Conservation (phyloP, 768 basidiomycete genomes). For the Kwoniella mangroviensis region DNA sequence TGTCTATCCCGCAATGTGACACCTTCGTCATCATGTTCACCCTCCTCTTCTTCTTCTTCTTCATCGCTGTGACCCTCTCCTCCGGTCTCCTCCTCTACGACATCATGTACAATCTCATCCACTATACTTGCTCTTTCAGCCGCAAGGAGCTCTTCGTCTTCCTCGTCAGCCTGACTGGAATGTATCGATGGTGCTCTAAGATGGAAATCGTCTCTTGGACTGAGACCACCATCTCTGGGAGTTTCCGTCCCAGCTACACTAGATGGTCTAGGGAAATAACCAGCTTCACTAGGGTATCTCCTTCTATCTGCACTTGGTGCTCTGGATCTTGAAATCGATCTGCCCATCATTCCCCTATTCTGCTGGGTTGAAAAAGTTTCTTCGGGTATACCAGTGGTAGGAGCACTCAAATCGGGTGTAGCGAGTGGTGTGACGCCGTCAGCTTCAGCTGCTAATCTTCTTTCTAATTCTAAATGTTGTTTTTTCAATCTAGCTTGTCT, state of each 20-base stretch:
- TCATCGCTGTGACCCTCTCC: constrained; percentile 30
- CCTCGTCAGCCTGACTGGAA: constrained; percentile 53
- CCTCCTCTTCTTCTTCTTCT: constrained; percentile 47
- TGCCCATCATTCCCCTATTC: constrained; percentile 22
- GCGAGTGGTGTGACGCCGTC: constrained; percentile 19
- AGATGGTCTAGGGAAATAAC: constrained; percentile 36
- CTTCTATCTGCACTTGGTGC: constrained; percentile 34
- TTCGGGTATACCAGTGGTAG: constrained; percentile 25
- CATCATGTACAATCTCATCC: constrained; percentile 49
- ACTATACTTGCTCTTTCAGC: constrained; percentile 33
- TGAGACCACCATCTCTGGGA: constrained; percentile 37
- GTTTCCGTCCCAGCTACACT: constrained; percentile 34
- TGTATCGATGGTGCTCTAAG: constrained; percentile 35
- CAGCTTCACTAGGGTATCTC: constrained; percentile 22
- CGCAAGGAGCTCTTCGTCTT: constrained; percentile 35
- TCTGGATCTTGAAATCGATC: constrained; percentile 43
- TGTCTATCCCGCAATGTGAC: constrained; percentile 94
- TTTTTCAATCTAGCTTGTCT: constrained; percentile 46
- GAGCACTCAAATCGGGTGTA: constrained; percentile 27
- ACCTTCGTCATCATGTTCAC: constrained; percentile 70
- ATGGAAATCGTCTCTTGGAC: constrained; percentile 36
- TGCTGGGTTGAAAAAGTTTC: constrained; percentile 32
- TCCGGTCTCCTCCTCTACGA: constrained; percentile 39
- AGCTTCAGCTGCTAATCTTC: constrained; percentile 27
- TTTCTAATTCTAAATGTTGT: constrained; percentile 34